phyloP scores from a whole-genome alignment of 2,329 filamentous ascomycete species.

The Thielaviopsis punctulata region DNA sequence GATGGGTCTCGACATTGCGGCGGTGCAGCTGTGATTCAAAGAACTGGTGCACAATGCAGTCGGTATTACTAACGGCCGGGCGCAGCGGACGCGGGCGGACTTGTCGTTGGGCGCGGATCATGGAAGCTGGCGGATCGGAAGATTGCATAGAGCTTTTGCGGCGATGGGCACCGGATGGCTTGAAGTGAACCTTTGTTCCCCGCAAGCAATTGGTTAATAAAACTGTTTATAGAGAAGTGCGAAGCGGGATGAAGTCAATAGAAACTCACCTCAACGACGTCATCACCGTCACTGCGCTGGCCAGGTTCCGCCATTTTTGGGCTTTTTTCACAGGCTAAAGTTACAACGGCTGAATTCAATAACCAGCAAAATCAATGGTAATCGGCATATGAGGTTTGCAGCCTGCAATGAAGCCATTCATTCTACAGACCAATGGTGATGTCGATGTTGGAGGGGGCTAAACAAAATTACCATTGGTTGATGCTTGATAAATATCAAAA shows the following conservation, averaged over 20 bases:
- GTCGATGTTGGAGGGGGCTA: not conserved
- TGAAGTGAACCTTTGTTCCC: slow-evolving; percentile 41
- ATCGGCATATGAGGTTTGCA: not conserved
- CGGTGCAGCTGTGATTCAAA: slow-evolving; percentile 36
- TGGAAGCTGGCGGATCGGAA: slow-evolving; percentile 21
- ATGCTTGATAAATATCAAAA: not conserved
- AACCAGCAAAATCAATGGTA: not conserved
- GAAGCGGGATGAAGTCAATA: not conserved
- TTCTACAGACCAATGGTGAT: not conserved
- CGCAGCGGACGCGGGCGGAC: slow-evolving; percentile 12
- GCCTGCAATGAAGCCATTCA: not conserved
- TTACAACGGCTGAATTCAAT: not conserved
- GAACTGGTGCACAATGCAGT: slow-evolving; percentile 49
- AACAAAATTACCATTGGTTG: not conserved
- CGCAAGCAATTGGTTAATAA: not conserved
- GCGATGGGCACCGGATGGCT: slow-evolving; percentile 40
- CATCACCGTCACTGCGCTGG: slow-evolving; percentile 7
- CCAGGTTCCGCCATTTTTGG: not conserved
- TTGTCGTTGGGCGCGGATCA: not conserved
- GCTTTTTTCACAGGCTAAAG: not conserved
- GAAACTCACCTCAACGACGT: slow-evolving; percentile 9
- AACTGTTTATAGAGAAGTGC: not conserved
- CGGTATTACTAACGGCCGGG: slow-evolving; percentile 24
- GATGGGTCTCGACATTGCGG: slow-evolving; percentile 12
- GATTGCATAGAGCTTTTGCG: slow-evolving; percentile 49